Conservation (phyloP, 345 rosid species). For the Gossypium longicalyx region DNA sequence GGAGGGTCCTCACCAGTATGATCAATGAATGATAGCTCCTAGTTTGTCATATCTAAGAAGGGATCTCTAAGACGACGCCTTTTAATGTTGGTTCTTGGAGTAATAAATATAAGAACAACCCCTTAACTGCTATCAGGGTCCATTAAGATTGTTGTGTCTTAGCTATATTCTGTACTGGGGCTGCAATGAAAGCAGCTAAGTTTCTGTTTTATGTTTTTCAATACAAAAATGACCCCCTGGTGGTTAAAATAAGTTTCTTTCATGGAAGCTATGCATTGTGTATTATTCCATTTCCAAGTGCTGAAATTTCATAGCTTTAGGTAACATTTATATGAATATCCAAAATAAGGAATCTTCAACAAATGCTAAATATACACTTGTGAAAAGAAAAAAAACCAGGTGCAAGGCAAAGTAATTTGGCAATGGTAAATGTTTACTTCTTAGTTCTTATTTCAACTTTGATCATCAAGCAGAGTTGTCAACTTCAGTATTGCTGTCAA, state of each 20-base stretch:
- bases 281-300: background rate
- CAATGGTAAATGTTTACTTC: too few relatives aligned
- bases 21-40: conserved; percentile 1
- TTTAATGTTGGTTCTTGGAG: conserved; percentile 58
- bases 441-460: background rate
- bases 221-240: background rate
- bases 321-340: background rate
- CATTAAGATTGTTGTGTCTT: background rate
- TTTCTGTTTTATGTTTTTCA: conserved; percentile 6
- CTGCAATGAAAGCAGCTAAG: conserved; percentile 9
- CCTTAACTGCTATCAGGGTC: background rate
- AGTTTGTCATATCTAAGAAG: conserved; percentile 8
- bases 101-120: conserved; percentile 14
- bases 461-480: background rate
- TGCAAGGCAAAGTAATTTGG: background rate
- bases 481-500: conserved; percentile 10
- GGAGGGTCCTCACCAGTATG: background rate
- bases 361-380: background rate
- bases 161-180: conserved; percentile 7
- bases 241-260: background rate
- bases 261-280: background rate
- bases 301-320: background rate
- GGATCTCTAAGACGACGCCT: conserved; percentile 46
- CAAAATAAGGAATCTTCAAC: background rate
- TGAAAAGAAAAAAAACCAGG: background rate